phyloP scores from a whole-genome alignment of 352 stramenopile genomes.

The Pythium pectinolyticum region DNA sequence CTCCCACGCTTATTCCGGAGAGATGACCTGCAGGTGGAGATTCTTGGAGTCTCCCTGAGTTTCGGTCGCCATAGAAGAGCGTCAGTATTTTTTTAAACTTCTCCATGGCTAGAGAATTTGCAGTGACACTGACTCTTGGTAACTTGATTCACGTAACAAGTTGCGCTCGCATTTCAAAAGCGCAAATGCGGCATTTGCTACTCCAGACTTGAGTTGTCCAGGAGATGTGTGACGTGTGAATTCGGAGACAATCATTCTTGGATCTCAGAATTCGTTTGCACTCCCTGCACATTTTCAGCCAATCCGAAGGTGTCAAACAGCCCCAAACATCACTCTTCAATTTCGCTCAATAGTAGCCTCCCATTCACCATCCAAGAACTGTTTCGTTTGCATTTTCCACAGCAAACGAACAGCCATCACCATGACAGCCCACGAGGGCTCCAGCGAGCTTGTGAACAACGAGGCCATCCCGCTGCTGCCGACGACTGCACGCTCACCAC shows the following conservation, averaged over 20 bases:
- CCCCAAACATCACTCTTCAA: conserved; percentile 8
- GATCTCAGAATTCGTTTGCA: conserved; percentile 14
- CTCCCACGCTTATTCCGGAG: no score
- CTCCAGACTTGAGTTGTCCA: not conserved
- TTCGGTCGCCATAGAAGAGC: no score
- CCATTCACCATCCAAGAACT: not conserved
- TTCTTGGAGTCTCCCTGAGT: no score
- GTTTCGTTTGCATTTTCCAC: not conserved
- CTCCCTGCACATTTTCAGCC: not conserved
- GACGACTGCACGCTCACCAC: conserved; percentile 5
- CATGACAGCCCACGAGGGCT: conserved; percentile 25
- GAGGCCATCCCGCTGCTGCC: conserved; percentile 23
- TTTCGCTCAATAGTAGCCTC: conserved; percentile 3
- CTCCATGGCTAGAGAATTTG: no score
- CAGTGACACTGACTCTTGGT: no score
- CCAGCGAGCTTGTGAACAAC: conserved; percentile 14
- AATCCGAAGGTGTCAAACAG: conserved; percentile 3
- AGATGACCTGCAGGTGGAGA: no score
- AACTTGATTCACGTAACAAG: no score
- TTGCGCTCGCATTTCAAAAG: no score
- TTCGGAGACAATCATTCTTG: conserved; percentile 5
- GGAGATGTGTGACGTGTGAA: conserved; percentile 1
- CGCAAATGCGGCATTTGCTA: no score
- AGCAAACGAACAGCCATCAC: not conserved
- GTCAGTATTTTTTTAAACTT: no score